phyloP scores from a whole-genome alignment of 2,329 filamentous ascomycete genomes.

The Tolypocladium endophyticum region DNA sequence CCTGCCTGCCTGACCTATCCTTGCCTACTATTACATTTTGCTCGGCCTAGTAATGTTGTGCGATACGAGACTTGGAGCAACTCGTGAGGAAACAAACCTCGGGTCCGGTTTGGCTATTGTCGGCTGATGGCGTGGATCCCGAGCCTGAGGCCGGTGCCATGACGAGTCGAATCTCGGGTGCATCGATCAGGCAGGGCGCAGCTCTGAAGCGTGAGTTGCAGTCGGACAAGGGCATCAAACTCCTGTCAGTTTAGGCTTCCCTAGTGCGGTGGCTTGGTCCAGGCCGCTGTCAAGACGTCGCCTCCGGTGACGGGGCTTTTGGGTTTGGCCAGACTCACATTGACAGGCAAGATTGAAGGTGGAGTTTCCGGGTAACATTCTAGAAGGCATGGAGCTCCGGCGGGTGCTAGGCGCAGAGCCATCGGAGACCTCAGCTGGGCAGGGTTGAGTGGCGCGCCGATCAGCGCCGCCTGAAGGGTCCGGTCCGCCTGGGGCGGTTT shows the following conservation, averaged over 20 bases:
- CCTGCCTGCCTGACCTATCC: not conserved
- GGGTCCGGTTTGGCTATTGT: not conserved
- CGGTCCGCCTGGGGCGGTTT: conserved; percentile 9
- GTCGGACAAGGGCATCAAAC: not conserved
- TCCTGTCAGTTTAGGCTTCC: not conserved
- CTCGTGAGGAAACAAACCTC: not conserved
- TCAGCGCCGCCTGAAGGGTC: conserved; percentile 1
- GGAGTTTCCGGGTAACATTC: conserved; percentile 4
- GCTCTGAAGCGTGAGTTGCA: not conserved
- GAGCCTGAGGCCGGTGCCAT: not conserved
- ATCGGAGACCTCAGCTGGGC: conserved; percentile 14
- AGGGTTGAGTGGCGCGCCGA: conserved; percentile 15
- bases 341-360: not conserved
- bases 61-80: not conserved
- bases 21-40: not conserved
- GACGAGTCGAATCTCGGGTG: not conserved
- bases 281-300: not conserved
- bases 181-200: not conserved
- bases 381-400: conserved; percentile 8
- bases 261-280: not conserved
- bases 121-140: not conserved
- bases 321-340: not conserved
- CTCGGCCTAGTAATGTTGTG: not conserved
- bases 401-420: not conserved
- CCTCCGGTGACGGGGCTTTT: not conserved